These are phyloP conservation scores for Solanum hybrid DNA, from an alignment of 305 asterid genomes.

Conservation along the genomic window DNA sequence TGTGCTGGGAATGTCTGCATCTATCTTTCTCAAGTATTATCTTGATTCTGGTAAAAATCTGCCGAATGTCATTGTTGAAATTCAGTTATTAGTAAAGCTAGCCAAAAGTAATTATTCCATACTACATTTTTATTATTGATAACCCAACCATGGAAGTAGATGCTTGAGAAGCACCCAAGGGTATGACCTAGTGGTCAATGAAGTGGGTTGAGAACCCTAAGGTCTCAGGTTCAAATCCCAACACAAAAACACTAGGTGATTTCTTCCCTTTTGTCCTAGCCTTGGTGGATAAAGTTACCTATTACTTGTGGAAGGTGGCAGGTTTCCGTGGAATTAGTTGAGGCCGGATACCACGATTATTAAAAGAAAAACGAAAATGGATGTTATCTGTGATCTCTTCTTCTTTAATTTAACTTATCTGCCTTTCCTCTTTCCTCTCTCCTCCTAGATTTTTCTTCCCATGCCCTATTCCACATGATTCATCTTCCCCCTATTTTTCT, in stretches of 20 bases:
- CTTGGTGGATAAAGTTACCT: background rate
- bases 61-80: background rate
- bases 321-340: background rate
- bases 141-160: background rate
- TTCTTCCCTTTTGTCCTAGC: background rate
- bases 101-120: background rate
- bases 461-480: background rate
- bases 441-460: background rate
- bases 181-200: background rate
- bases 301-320: background rate
- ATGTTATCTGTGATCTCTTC: background rate
- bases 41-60: background rate
- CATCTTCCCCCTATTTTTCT: background rate
- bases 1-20: background rate
- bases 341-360: background rate
- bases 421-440: background rate
- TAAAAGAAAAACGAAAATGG: background rate
- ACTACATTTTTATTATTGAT: background rate
- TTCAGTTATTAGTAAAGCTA: background rate
- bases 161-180: background rate
- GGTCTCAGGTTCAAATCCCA: background rate
- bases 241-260: background rate
- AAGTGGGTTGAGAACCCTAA: background rate
- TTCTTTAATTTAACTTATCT: background rate
- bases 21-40: background rate